phyloP scores from a whole-genome alignment of 1,139 yeast genomes.

The Yamadazyma atlantica region DNA sequence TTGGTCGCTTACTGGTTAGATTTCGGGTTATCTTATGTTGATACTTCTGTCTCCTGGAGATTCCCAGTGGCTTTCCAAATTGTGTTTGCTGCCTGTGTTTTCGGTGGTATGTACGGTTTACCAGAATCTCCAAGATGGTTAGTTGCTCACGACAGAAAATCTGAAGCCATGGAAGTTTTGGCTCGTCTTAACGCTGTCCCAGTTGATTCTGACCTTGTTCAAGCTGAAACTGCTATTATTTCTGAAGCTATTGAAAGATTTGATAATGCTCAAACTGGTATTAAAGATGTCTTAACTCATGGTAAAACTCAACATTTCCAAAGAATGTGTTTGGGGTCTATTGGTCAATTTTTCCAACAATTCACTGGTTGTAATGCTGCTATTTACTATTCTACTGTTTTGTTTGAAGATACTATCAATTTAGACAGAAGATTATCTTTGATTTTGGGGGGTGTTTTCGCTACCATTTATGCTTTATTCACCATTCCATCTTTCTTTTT shows the following conservation, averaged over 20 bases:
- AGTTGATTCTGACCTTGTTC: conserved; percentile 43
- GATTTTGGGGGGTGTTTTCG: conserved; percentile 60
- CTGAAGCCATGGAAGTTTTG: conserved; percentile 45
- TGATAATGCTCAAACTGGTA: conserved; percentile 34
- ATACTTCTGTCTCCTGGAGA: conserved; percentile 32
- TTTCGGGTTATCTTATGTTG: conserved; percentile 61
- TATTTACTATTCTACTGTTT: conserved; percentile 60
- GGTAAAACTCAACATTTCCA: conserved; percentile 55
- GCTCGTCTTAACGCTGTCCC: conserved; percentile 35
- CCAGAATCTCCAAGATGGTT: conserved; percentile 35
- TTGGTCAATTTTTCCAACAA: conserved; percentile 49
- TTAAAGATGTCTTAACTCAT: conserved; percentile 51
- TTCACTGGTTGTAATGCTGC: conserved; percentile 64
- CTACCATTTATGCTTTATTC: conserved; percentile 56
- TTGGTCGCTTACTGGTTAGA: conserved; percentile 38
- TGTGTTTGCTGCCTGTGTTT: conserved; percentile 19
- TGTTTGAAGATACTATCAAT: conserved; percentile 53
- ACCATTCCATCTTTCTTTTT: conserved; percentile 61
- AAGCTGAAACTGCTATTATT: conserved; percentile 39
- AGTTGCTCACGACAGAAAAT: conserved; percentile 48
- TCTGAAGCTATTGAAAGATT: conserved; percentile 42
- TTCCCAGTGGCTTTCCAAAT: conserved; percentile 27
- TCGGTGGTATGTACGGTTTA: conserved; percentile 17
- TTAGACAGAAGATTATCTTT: conserved; percentile 50
- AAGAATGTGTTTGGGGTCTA: conserved; percentile 58